These are phyloP conservation scores for Stemphylium beticola DNA, from an alignment of 2,329 filamentous ascomycete genomes.

Conservation along the genomic window DNA sequence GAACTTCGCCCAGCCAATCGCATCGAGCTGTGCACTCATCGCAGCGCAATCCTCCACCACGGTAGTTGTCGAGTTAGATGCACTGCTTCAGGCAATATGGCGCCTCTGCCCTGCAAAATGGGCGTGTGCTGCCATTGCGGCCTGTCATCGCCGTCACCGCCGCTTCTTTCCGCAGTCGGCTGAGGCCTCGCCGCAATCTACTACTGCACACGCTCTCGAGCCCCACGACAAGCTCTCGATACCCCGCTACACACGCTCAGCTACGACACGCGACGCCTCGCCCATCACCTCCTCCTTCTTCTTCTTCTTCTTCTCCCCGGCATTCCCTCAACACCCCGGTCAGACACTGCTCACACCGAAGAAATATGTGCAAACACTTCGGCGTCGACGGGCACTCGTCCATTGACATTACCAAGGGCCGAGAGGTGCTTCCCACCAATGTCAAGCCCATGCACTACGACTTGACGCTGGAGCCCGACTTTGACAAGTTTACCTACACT, in stretches of 20 bases:
- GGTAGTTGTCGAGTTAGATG: constrained; percentile 29
- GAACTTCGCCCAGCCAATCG: constrained; percentile 31
- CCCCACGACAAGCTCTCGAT: constrained; percentile 35
- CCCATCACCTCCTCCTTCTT: constrained; percentile 24
- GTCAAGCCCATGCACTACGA: constrained; percentile 93
- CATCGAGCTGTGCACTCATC: constrained; percentile 15
- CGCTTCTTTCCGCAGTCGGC: constrained; percentile 30
- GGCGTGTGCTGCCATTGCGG: constrained; percentile 12
- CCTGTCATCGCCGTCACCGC: constrained; percentile 25
- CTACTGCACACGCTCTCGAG: constrained; percentile 32
- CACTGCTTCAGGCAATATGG: constrained; percentile 45
- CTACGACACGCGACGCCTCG: constrained; percentile 28
- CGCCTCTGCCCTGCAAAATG: constrained; percentile 19
- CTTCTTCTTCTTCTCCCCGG: constrained; percentile 27
- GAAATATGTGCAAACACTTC: constrained; percentile 73
- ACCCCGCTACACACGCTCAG: constrained; percentile 35
- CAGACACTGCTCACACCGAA: constrained; percentile 75
- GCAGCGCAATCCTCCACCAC: constrained; percentile 18
- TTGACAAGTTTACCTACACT: constrained; percentile 84
- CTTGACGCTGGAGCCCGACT: constrained; percentile 87
- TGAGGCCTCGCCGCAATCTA: constrained; percentile 29
- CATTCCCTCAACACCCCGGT: constrained; percentile 29
- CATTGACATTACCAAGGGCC: constrained; percentile 67
- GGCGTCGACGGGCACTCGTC: constrained; percentile 62
- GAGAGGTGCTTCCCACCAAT: constrained; percentile 89